phyloP scores from a whole-genome alignment of 2,329 filamentous ascomycete genomes.

The Stachybotrys chlorohalonatus region DNA sequence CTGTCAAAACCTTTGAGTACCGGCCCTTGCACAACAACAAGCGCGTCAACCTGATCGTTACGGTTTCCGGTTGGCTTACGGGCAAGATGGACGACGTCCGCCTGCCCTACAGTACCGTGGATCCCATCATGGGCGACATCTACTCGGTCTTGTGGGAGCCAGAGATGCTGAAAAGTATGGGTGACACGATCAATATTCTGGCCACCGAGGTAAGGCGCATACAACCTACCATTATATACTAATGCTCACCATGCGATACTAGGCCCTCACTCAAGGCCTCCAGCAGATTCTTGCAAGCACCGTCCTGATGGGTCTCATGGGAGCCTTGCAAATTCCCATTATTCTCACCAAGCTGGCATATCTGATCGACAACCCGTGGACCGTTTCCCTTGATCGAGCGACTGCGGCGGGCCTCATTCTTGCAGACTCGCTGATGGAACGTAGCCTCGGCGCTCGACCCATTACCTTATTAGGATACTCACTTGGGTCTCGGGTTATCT shows the following conservation, averaged over 20 bases:
- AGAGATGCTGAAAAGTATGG: constrained; percentile 95
- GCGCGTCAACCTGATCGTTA: constrained; percentile 88
- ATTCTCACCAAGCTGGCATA: constrained; percentile 91
- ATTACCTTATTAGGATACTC: constrained; percentile 94
- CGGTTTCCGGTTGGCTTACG: constrained; percentile 96
- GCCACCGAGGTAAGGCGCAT: constrained; percentile 68
- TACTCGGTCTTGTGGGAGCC: constrained; percentile 98
- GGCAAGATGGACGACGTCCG: constrained; percentile 96
- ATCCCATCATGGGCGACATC: constrained; percentile 95
- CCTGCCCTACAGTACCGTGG: constrained; percentile 89
- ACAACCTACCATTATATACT: background rate
- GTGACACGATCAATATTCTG: constrained; percentile 96
- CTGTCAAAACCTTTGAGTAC: constrained; percentile 95
- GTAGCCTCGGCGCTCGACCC: constrained; percentile 82
- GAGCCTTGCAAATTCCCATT: constrained; percentile 83
- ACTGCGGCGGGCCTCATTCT: constrained; percentile 84
- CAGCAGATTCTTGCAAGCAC: constrained; percentile 93
- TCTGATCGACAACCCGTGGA: constrained; percentile 97
- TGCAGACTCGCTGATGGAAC: constrained; percentile 85
- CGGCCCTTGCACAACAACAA: constrained; percentile 97
- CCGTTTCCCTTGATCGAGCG: constrained; percentile 86
- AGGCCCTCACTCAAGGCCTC: constrained; percentile 91
- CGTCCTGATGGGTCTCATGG: constrained; percentile 82
- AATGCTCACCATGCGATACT: background rate
- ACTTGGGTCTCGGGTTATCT: constrained; percentile 84